These are phyloP conservation scores for Trametes sp. DNA, from an alignment of 1,284 basidiomycete species.

Conservation along the genomic window DNA sequence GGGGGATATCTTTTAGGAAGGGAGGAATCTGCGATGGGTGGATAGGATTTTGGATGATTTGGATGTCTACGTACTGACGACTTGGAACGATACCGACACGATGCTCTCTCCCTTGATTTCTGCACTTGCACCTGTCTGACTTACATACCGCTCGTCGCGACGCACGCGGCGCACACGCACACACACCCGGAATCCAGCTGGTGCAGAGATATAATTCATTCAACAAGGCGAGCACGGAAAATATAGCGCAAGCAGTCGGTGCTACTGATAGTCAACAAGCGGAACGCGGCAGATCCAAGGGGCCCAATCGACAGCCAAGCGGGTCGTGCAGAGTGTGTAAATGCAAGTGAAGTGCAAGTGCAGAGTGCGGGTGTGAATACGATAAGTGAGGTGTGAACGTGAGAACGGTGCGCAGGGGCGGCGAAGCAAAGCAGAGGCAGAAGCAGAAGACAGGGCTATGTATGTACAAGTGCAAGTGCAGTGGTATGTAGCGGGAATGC, in stretches of 20 bases:
- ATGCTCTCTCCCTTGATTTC: not conserved
- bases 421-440: not conserved
- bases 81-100: conserved; percentile 15
- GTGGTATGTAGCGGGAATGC: not conserved
- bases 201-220: conserved; percentile 10
- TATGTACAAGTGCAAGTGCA: conserved; percentile 22
- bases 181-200: not conserved
- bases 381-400: not conserved
- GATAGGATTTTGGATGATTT: not conserved
- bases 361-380: not conserved
- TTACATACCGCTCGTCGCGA: too few relatives aligned
- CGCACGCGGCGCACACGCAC: not conserved
- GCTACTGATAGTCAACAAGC: not conserved
- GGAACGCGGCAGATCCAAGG: not conserved
- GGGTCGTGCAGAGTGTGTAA: not conserved
- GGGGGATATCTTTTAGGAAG: not conserved
- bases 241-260: not conserved
- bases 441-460: too few relatives aligned
- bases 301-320: not conserved
- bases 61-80: conserved; percentile 4
- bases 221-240: conserved; percentile 5
- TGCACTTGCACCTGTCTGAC: too few relatives aligned
- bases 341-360: too few relatives aligned
- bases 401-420: not conserved
- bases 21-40: not conserved